Conservation (phyloP, 2,329 filamentous ascomycete species). For the Aspergillus sp. region DNA sequence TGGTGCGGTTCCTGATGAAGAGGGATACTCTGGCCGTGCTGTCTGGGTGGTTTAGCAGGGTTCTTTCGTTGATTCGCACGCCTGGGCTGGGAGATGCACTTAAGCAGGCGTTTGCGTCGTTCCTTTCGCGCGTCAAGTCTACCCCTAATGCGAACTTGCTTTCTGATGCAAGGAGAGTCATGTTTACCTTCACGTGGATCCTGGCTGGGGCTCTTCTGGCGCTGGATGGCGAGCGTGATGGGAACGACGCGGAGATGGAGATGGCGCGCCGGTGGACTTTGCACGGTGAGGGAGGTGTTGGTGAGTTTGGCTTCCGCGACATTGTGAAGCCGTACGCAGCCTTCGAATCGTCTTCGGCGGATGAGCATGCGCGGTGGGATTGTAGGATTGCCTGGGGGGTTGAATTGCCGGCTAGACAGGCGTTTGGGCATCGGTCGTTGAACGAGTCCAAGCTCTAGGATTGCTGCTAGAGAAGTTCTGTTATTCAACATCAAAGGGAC, state of each 20-base stretch:
- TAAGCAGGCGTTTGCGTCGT: neutral
- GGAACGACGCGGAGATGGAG: conserved; percentile 30
- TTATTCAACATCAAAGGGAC: too few relatives aligned
- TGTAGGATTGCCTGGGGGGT: conserved; percentile 24
- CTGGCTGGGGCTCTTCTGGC: conserved; percentile 36
- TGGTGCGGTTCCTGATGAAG: conserved; percentile 1
- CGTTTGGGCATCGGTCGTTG: conserved; percentile 6
- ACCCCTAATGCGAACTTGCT: conserved; percentile 11
- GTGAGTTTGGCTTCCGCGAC: conserved; percentile 20
- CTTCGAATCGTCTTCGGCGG: neutral
- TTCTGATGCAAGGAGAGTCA: conserved; percentile 29
- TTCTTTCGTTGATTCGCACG: neutral
- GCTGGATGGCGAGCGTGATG: conserved; percentile 38
- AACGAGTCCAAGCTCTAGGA: neutral
- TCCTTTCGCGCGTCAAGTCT: neutral
- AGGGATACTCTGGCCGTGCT: neutral
- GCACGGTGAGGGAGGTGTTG: conserved; percentile 23
- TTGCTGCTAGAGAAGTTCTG: too few relatives aligned
- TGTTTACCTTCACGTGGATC: conserved; percentile 39
- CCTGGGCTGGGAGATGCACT: neutral
- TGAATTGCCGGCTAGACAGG: conserved; percentile 1
- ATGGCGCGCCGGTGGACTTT: conserved; percentile 41
- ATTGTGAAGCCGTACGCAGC: conserved; percentile 17
- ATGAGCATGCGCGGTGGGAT: conserved; percentile 27
- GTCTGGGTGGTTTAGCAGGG: neutral